Evolutionary conservation across 2,329 filamentous ascomycete genomes (phyloP), one percentile per base, ranked within the genome.

Genomic region (Thielaviopsis musarum): DNA sequence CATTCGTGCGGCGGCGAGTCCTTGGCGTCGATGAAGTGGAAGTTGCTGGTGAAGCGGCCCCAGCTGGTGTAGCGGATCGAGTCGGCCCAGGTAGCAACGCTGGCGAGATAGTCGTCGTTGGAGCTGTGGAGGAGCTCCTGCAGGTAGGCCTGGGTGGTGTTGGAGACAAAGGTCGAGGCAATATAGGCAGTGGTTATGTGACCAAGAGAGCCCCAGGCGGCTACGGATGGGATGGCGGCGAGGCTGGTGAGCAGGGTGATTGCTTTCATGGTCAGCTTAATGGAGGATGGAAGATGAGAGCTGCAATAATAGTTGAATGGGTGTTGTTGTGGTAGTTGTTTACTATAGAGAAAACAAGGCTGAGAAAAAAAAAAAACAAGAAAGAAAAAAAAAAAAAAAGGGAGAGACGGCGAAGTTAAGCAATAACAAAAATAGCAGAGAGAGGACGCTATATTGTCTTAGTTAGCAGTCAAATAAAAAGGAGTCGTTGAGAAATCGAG

Each of bases 1-100:
- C 83, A 85, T 53, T 69, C 72, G 17, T 66, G 65, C 0, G 82
- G 82, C 59, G 83, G 83, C 64, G 71, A 69, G 69, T 86, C 83
- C 65, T 83, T 76, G 61, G 82, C 82, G 67, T 85, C 83, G 70
- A 86, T 85, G 71, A 81, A 86, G 73, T 86, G 83, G 69, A 83
- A 84, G 38, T 76, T 76, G 63, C 75, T 78, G 9, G 78, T 81
- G 69, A 81, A 85, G 45, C 74, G 73, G 15, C 80, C 82, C 72
- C 79, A 82, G 68, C 76, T 75, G 7, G 79, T 83, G 70, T 85
- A 85, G 24, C 82, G 76, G 68, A 83, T 75, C 48, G 75, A 81
- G 70, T 86, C 83, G 30, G 83, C 82, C 83, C 83, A 86, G 10
- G 80, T 80, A 2, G 83, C 82, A 2, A 85, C 77, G 60, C 75